Conservation (phyloP, 2,329 filamentous ascomycete genomes). For the Reticulascus tulasneorum region DNA sequence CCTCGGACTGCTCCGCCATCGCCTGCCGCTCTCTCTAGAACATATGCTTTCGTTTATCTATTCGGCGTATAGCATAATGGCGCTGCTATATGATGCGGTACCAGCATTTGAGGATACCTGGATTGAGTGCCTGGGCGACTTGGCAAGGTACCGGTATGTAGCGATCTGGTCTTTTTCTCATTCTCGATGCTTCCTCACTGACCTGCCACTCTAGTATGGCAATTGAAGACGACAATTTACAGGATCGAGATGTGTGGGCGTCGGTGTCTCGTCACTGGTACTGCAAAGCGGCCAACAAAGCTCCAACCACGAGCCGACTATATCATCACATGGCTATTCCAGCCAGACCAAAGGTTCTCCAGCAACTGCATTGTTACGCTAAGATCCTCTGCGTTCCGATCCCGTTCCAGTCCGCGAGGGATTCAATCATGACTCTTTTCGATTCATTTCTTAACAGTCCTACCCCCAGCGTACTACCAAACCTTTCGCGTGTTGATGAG, state of each 20-base stretch:
- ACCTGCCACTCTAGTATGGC: conserved; percentile 56
- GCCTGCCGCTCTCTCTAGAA: conserved; percentile 71
- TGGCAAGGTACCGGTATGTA: conserved; percentile 62
- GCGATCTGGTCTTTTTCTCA: conserved; percentile 4
- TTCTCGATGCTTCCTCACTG: no score
- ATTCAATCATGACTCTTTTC: conserved; percentile 67
- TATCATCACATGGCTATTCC: conserved; percentile 87
- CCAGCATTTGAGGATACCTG: conserved; percentile 80
- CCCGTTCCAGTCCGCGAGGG: conserved; percentile 63
- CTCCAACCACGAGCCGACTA: conserved; percentile 70
- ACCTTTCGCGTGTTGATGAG: no score
- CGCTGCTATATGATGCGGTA: conserved; percentile 79
- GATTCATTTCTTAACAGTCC: conserved; percentile 57
- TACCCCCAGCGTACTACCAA: conserved; percentile 2
- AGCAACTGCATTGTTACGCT: conserved; percentile 69
- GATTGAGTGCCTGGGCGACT: conserved; percentile 87
- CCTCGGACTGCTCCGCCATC: conserved; percentile 69
- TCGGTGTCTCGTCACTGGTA: conserved; percentile 81
- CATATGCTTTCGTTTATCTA: conserved; percentile 93
- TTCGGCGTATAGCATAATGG: conserved; percentile 84
- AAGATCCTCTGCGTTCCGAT: conserved; percentile 66
- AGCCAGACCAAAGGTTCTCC: conserved; percentile 62
- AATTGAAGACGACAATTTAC: conserved; percentile 76
- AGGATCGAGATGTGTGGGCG: conserved; percentile 76
- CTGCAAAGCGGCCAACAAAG: conserved; percentile 71